Evolutionary conservation across 139 green algal species (phyloP).

Genomic region (Chlorella sp.): DNA sequence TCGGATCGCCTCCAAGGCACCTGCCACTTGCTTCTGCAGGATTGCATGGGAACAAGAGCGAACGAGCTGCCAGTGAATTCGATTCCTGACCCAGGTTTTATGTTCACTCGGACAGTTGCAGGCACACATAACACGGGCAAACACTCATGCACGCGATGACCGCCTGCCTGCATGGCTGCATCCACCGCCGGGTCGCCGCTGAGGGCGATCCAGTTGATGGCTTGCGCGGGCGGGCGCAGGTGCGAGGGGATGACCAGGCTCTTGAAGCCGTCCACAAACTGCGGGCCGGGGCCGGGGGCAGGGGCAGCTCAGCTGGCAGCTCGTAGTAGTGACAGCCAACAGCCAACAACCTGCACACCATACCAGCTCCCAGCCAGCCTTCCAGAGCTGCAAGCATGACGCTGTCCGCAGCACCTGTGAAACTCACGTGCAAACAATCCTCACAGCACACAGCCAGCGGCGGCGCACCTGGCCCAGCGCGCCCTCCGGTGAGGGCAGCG

Average conservation of each 20-base stretch:
- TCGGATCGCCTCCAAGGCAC: constrained; percentile 33
- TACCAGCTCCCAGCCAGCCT: neutral
- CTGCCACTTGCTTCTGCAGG: constrained; percentile 18
- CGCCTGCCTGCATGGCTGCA: constrained; percentile 17
- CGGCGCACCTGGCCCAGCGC: constrained; percentile 29
- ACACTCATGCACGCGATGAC: too few species aligned
- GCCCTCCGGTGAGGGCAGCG: constrained; percentile 57
- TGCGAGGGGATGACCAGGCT: constrained; percentile 55
- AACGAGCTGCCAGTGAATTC: too few species aligned
- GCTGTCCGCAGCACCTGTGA: too few species aligned
- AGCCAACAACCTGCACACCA: neutral
- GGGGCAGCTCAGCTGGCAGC: neutral
- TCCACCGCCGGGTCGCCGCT: constrained; percentile 53
- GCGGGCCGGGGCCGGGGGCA: neutral
- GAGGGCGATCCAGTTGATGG: constrained; percentile 49
- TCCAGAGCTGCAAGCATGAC: neutral
- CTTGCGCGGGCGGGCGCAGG: constrained; percentile 55
- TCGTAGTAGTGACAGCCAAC: neutral
- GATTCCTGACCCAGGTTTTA: too few species aligned
- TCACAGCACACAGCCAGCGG: neutral
- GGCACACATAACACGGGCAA: too few species aligned
- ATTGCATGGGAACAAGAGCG: too few species aligned
- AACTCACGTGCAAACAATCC: neutral
- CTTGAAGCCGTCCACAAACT: constrained; percentile 66
- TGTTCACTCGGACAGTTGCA: too few species aligned